A percentile compares a stretch with the other conserved stretches of the same genome.
These are phyloP conservation scores for Mycena alexandri DNA, from an alignment of 768 basidiomycete genomes.

Conservation along the genomic window DNA sequence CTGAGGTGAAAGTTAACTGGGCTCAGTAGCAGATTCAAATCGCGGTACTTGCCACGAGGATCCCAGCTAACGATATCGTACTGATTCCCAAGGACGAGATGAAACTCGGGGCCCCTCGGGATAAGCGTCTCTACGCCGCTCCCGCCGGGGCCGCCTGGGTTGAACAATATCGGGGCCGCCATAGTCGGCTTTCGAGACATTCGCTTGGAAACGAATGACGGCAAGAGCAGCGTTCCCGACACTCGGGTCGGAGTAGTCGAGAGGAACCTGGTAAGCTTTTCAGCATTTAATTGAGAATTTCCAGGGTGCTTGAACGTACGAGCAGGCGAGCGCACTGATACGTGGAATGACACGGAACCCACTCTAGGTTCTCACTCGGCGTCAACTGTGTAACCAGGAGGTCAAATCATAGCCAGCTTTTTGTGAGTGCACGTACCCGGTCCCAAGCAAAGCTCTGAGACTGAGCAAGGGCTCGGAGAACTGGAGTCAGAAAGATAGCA, in stretches of 20 bases:
- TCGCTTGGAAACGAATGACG: slow-evolving; percentile 5
- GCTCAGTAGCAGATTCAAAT: neutral
- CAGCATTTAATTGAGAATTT: neutral
- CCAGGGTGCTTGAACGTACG: too few relatives aligned
- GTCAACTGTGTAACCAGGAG: neutral
- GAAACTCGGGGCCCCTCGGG: neutral
- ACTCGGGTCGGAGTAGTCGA: slow-evolving; percentile 15
- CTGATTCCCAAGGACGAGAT: neutral
- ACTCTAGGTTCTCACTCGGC: neutral
- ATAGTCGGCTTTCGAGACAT: slow-evolving; percentile 10
- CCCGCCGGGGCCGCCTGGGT: slow-evolving; percentile 23
- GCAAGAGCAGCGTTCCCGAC: slow-evolving; percentile 16
- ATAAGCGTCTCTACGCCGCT: slow-evolving; percentile 10
- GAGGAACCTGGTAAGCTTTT: slow-evolving; percentile 7
- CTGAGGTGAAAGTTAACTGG: too few relatives aligned
- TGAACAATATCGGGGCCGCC: slow-evolving; percentile 20
- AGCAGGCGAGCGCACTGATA: slow-evolving; percentile 3
- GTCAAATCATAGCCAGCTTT: too few relatives aligned
- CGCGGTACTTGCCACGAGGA: slow-evolving; percentile 1
- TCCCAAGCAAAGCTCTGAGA: too few relatives aligned
- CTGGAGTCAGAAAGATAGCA: too few relatives aligned
- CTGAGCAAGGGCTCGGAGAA: too few relatives aligned
- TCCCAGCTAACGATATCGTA: slow-evolving; percentile 27
- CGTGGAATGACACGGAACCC: slow-evolving; percentile 2
- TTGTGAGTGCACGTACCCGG: too few relatives aligned